phyloP scores from a whole-genome alignment of 176 grass and related monocot species.

The Dendrocalamus sinicus region DNA sequence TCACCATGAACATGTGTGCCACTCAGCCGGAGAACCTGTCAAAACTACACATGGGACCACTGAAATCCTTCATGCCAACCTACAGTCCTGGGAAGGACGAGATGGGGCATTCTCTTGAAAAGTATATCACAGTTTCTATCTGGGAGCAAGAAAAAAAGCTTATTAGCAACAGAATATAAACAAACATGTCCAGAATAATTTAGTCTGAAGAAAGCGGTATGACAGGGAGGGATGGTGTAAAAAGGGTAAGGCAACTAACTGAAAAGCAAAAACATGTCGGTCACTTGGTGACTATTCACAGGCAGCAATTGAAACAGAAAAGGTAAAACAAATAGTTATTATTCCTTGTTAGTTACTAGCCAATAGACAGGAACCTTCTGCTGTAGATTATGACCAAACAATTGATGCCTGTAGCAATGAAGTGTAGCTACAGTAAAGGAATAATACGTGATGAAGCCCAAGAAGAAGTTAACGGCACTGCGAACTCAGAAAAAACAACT shows the following conservation, averaged over 20 bases:
- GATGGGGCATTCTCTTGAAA: slow-evolving; percentile 4
- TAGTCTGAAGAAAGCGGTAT: slow-evolving; percentile 15
- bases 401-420: slow-evolving; percentile 13
- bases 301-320: slow-evolving; percentile 15
- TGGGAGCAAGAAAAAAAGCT: neutral
- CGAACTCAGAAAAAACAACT: slow-evolving; percentile 1
- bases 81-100: slow-evolving; percentile 2
- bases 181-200: slow-evolving; percentile 6
- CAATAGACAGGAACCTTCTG: slow-evolving; percentile 17
- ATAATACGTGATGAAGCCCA: slow-evolving; percentile 1
- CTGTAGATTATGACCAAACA: neutral
- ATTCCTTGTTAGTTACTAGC: slow-evolving; percentile 9
- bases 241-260: slow-evolving; percentile 2
- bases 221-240: neutral
- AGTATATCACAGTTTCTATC: slow-evolving; percentile 8
- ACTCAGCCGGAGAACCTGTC: slow-evolving; percentile 26
- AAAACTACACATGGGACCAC: slow-evolving; percentile 29
- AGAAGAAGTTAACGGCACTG: slow-evolving; percentile 16
- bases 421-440: slow-evolving; percentile 28
- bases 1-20: neutral
- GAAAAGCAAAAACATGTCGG: neutral
- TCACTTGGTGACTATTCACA: slow-evolving; percentile 21
- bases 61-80: slow-evolving; percentile 24
- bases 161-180: slow-evolving; percentile 16
- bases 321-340: slow-evolving; percentile 11